Conservation (phyloP, 2,329 filamentous ascomycete species). For the Gliomastix tumulicola region DNA sequence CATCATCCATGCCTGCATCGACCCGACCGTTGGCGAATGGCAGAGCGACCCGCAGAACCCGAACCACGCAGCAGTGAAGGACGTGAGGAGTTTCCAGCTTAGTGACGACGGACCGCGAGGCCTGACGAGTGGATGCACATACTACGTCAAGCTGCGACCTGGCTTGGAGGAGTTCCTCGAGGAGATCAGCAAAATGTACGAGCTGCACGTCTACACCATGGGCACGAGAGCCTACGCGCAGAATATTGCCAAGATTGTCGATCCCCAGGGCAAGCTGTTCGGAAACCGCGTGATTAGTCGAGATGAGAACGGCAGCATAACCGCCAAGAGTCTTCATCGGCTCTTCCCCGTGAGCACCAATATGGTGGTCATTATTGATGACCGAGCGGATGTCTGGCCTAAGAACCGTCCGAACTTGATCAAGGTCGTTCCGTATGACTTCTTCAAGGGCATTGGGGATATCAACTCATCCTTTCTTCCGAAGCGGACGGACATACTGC, state of each 20-base stretch:
- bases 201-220: constrained; percentile 99
- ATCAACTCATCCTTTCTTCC: constrained; percentile 98
- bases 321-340: constrained; percentile 80
- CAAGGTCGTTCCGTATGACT: constrained; percentile 92
- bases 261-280: constrained; percentile 83
- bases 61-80: constrained; percentile 84
- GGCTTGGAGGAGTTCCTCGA: constrained; percentile 76
- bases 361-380: constrained; percentile 99
- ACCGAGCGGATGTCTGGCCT: constrained; percentile 91
- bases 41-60: constrained; percentile 81
- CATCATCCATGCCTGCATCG: constrained; percentile 96
- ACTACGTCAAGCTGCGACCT: constrained; percentile 96
- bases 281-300: constrained; percentile 92
- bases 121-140: constrained; percentile 69
- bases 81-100: constrained; percentile 83
- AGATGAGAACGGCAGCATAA: constrained; percentile 92
- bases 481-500: constrained; percentile 56
- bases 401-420: constrained; percentile 87
- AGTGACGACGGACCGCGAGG: constrained; percentile 75
- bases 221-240: constrained; percentile 94
- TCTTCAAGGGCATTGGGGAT: constrained; percentile 96
- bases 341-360: constrained; percentile 95
- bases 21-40: constrained; percentile 95
- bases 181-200: constrained; percentile 72
- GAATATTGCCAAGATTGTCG: constrained; percentile 86